Base-by-base conservation (phyloP, 306 rosid species). In the Casuarina equisetifolia region DNA sequence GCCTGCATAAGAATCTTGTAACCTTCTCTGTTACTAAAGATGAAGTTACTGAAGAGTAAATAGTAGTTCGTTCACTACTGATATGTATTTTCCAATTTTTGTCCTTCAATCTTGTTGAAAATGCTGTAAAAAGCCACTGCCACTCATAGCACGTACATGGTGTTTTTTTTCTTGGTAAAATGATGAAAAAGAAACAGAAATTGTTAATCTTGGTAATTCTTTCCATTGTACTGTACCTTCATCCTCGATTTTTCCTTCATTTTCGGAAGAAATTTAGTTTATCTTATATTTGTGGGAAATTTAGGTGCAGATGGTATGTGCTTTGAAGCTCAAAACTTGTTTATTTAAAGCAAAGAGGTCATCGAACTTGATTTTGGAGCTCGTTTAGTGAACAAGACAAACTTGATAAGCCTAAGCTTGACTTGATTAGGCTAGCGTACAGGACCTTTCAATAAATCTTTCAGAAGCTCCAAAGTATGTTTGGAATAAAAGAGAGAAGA, bases 61-160 rank as follows among this genome's bases (percentile, higher is more conserved):
- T 73, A 73, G 54, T 39, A 76, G 57, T 72, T 57, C 61, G 17
- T 63, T 61, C 71, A 54, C 82, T 39, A 78, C 75, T 76, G 63
- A 88, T 54, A 39, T 85, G 86, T 81, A 82, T 82, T 74, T 82
- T 63, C 57, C 46, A 64, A 45, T 69, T 43, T 76, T 12, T 51
- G 16, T 58, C 39, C 50, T 57, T 55, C 32, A 25, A 25, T 68
- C 16, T 70, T 79, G 82, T 75, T 80, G 36, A 66, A 66, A 67
- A 82, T 74, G 39, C 42, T 80, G 84, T 86, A 69, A 82, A 88
- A 72, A 82, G 58, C 81, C 61, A 52, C 75, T n/a, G 53, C 32
- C 58, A 58, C 55, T 84, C 70, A 38, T 42, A 74, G 39, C 51
- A 1, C 69, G 80, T 78, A 73, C 74, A 44, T 69, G 13, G 43